A percentile compares a stretch with the other conserved stretches of the same genome.
Conservation (phyloP, 140 eudicot species). For the Senecio squalidus region DNA sequence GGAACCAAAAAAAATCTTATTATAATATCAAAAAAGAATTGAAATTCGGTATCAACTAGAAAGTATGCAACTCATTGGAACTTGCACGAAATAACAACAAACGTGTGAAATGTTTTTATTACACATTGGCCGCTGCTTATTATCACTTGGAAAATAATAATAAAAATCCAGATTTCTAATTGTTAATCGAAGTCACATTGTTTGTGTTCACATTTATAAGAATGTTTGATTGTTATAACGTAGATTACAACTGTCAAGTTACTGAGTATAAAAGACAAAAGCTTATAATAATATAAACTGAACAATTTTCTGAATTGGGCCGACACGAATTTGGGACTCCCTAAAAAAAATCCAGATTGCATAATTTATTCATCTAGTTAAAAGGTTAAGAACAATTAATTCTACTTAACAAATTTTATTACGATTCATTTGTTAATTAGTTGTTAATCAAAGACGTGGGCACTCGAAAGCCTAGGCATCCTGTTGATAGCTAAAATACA, state of each 20-base stretch:
- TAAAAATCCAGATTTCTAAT: background rate
- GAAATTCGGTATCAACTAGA: background rate
- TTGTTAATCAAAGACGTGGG: background rate
- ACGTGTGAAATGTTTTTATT: background rate
- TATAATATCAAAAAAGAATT: background rate
- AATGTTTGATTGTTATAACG: constrained; percentile 1
- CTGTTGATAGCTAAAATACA: no score
- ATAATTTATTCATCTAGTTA: constrained; percentile 3
- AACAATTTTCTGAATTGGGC: background rate
- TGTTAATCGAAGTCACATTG: constrained; percentile 6
- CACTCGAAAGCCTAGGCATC: constrained; percentile 10
- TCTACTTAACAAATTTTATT: background rate
- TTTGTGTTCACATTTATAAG: background rate
- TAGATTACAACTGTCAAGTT: background rate
- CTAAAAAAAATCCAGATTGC: constrained; percentile 3
- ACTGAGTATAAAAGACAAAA: background rate
- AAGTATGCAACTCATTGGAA: constrained; percentile 7
- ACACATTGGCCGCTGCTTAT: constrained; percentile 10
- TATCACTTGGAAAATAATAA: background rate
- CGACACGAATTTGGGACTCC: background rate
- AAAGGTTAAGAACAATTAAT: constrained; percentile 6
- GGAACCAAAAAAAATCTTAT: constrained; percentile 1
- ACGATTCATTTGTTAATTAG: background rate
- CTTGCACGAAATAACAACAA: constrained; percentile 6
- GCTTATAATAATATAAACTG: background rate